These are phyloP conservation scores for Fistulifera pelliculosa DNA, from an alignment of 108 stramenopile genomes.

Conservation along the genomic window DNA sequence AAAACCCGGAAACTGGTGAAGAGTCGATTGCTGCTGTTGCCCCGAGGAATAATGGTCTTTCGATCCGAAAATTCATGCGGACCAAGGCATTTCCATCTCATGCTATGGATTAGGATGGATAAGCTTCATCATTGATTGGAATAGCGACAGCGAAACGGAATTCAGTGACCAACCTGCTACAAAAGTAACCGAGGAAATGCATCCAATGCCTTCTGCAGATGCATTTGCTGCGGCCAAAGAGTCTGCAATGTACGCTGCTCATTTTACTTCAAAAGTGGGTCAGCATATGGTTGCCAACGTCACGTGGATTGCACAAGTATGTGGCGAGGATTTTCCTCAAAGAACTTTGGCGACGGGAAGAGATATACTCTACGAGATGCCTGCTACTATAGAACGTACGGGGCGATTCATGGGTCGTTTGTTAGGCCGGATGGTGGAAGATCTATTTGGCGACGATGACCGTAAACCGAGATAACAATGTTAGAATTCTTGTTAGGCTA, in stretches of 20 bases:
- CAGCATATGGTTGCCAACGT: not conserved
- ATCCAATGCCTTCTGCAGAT: not conserved
- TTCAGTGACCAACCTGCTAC: not conserved
- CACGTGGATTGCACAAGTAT: not conserved
- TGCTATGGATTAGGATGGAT: not conserved
- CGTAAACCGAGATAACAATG: not conserved
- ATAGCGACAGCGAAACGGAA: not conserved
- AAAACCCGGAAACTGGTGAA: not conserved
- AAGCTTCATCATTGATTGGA: not conserved
- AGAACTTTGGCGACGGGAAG: not conserved
- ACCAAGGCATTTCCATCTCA: not conserved
- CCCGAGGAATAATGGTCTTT: constrained; percentile 1
- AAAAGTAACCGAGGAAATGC: not conserved
- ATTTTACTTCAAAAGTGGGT: not conserved
- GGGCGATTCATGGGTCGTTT: not conserved
- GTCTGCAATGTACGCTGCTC: not conserved
- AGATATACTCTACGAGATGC: constrained; percentile 1
- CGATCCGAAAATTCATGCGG: constrained; percentile 3
- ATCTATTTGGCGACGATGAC: not conserved
- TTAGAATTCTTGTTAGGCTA: not conserved
- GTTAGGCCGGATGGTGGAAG: not conserved
- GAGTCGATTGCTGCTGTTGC: constrained; percentile 2
- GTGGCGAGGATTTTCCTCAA: not conserved
- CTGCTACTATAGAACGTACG: not conserved
- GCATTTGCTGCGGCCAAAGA: not conserved